Evolutionary conservation across 306 rosid species (phyloP).

Genomic region (Lablab purpureus): DNA sequence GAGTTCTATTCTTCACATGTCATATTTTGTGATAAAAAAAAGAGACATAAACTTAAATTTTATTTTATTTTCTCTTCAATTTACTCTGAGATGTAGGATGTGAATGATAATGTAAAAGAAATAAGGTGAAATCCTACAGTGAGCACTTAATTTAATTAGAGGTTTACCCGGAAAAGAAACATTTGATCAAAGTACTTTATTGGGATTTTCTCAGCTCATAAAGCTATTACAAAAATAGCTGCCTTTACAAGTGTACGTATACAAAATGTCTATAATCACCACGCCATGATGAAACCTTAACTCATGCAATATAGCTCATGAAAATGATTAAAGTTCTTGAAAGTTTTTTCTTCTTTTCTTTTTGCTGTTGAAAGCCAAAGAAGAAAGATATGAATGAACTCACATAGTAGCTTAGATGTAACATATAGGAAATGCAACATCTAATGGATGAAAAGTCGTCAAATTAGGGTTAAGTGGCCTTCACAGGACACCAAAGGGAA

Average conservation of each 20-base stretch:
- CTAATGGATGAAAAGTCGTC: slow-evolving; percentile 64
- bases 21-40: neutral
- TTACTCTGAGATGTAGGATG: neutral
- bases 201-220: slow-evolving; percentile 19
- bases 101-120: too few species aligned
- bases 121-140: neutral
- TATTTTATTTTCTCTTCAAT: neutral
- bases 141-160: neutral
- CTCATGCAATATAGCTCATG: slow-evolving; percentile 26
- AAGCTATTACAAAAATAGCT: slow-evolving; percentile 32
- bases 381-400: slow-evolving; percentile 26
- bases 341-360: neutral
- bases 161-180: too few species aligned
- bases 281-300: neutral
- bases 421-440: slow-evolving; percentile 32
- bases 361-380: neutral
- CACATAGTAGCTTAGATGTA: slow-evolving; percentile 43
- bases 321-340: neutral
- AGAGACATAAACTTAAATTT: neutral
- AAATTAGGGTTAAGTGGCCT: slow-evolving; percentile 58
- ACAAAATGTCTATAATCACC: slow-evolving; percentile 18
- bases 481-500: slow-evolving; percentile 13
- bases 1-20: too few species aligned
- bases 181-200: neutral
- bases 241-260: neutral